Evolutionary conservation across 1,284 basidiomycete genomes (phyloP), one percentile per base, ranked within the genome.

Genomic region (Cystobasidium sp.): DNA sequence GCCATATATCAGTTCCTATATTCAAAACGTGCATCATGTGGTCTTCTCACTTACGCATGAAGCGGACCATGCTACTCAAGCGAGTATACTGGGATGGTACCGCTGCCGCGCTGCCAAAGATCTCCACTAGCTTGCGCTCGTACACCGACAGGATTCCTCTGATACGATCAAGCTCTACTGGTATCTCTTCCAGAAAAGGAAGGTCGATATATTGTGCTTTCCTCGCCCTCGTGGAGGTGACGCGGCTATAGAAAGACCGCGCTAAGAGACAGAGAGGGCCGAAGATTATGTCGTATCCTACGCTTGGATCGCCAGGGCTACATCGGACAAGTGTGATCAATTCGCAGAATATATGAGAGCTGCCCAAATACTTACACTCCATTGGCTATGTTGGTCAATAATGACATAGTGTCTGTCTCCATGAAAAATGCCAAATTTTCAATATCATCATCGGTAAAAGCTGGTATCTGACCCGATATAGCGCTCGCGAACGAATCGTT

Each of bases 361-460:
- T 59, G 9, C 8, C 31, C 10, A 20, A 41, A 24, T 24, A 59
- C 56, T 18, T 52, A 70, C 68, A 47, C 44, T 20, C 41, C 46
- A 16, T 51, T 47, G 31, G 43, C 47, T 7, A 62, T 62, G 6
- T 31, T 47, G 18, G n/a, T 52, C 9, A 70, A 14, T 6, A 70
- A 22, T 2, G 22, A 31, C 18, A 39, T n/a, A 8, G 56, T 61
- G 16, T 46, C 53, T 6, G 10, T 49, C 12, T 63, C 20, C 44
- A 43, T 44, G n/a, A 51, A 62, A 6, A 52, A 41, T 4, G 56
- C 68, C 37, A 46, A 63, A 31, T 62, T 63, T 37, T 63, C 68
- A 20, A 70, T 51, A 39, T 70, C 68, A 47, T 70, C 56, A 22
- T 59, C 56, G 18, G 68, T 62, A 39, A 61, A 63, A n/a, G 68